Evolutionary conservation across 2,329 filamentous ascomycete species (phyloP), one percentile per base, ranked within the genome.

Genomic region (Colletotrichum nymphaeae): DNA sequence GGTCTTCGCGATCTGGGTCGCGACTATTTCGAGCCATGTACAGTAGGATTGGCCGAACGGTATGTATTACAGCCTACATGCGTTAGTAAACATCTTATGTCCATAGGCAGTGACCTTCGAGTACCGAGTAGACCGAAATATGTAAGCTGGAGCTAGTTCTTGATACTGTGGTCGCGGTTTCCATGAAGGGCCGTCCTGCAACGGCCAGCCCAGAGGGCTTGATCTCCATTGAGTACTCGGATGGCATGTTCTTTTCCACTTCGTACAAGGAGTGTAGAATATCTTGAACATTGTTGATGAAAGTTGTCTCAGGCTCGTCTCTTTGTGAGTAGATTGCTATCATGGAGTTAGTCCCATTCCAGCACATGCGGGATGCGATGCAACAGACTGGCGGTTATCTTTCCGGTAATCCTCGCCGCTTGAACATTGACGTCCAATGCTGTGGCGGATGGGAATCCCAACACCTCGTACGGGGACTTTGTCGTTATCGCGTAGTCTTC

Each of bases 11-110:
- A 35, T 67, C 72, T 11, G 56, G 67, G 1, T 66, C 72, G 0
- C 63, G 57, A 11, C 63, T 74, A 32, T 63, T 63, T 1, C 68
- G 67, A 7, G 72, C 72, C 72, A 74, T 71, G 32, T 72, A 67
- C 0, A 74, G 46, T 2, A 74, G 24, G 4, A 72, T 72, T 2
- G 72, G 72, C 0, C 72, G 68, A 14, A 72, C 68, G 2, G 68
- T 63, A 28, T 71, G 72, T 5, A 74, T 74, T 12, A 74, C 59
- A 1, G 66, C 66, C 66, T 63, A 35, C 1, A 0, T 16, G 5
- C 5, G n/a, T 69, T n/a, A 69, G 58, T 24, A 26, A 6, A 19
- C 16, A 3, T 42, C 5, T 19, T 2, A 1, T 2, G 16, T 19
- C 6, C 19, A 19, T 11, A 4, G 26, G 12, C 11, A 28, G 2